These are phyloP conservation scores for Annulohypoxylon maeteangense DNA, from an alignment of 495 filamentous ascomycete genomes.

Conservation along the genomic window DNA sequence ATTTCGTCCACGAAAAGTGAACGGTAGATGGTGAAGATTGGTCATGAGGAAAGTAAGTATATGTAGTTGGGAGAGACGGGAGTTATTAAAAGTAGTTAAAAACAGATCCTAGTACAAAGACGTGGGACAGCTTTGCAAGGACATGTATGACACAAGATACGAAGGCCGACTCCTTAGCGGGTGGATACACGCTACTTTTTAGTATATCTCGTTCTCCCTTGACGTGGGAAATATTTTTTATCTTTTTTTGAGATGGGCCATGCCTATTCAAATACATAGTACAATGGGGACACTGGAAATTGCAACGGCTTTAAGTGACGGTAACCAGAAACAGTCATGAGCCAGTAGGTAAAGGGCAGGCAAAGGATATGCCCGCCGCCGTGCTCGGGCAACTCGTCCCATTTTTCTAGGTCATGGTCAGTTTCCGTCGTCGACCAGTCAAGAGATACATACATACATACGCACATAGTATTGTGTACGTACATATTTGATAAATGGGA, in stretches of 20 bases:
- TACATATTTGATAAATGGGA: neutral
- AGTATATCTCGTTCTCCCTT: slow-evolving; percentile 33
- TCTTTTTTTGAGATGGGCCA: slow-evolving; percentile 19
- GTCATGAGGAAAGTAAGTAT: slow-evolving; percentile 37
- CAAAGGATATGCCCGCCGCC: slow-evolving; percentile 37
- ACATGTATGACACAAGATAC: slow-evolving; percentile 44
- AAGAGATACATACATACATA: slow-evolving; percentile 26
- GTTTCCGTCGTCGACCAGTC: slow-evolving; percentile 28
- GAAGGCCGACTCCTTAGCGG: slow-evolving; percentile 26
- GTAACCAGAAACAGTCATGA: slow-evolving; percentile 18
- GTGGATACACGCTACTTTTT: slow-evolving; percentile 39
- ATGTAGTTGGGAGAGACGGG: slow-evolving; percentile 21
- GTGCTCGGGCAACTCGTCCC: slow-evolving; percentile 37
- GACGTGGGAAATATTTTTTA: slow-evolving; percentile 6
- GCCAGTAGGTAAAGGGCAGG: neutral
- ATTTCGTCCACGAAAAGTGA: slow-evolving; percentile 41
- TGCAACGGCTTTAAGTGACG: slow-evolving; percentile 28
- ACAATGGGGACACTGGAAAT: slow-evolving; percentile 20
- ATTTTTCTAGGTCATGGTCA: slow-evolving; percentile 42
- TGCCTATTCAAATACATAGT: slow-evolving; percentile 30
- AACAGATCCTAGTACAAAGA: slow-evolving; percentile 32
- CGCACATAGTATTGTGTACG: neutral
- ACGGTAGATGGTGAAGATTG: slow-evolving; percentile 36
- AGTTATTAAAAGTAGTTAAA: slow-evolving; percentile 35
- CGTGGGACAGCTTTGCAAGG: slow-evolving; percentile 41